Conservation (phyloP, 805 yeast species). For the Nakazawaea holstii region DNA sequence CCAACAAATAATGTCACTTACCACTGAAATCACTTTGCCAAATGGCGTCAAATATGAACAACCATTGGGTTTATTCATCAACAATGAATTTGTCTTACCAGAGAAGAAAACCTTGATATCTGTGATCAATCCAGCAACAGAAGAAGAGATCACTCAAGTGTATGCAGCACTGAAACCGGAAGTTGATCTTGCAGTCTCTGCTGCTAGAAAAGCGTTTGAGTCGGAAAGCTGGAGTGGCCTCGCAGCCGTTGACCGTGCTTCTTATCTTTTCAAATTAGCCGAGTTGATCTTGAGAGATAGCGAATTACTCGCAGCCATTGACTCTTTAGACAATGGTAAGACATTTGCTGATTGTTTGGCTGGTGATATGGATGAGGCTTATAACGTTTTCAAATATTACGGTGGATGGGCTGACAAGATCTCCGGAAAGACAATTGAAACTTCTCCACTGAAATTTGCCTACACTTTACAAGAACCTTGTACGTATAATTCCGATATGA, state of each 20-base stretch:
- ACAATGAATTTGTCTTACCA: constrained; percentile 57
- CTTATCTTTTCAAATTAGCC: constrained; percentile 45
- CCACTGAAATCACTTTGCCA: constrained; percentile 48
- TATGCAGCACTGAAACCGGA: constrained; percentile 53
- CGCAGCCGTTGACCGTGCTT: constrained; percentile 49
- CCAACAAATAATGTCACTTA: constrained; percentile 1
- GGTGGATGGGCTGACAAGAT: constrained; percentile 81
- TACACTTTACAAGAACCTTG: constrained; percentile 47
- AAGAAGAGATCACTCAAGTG: constrained; percentile 52
- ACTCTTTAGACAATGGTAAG: constrained; percentile 56
- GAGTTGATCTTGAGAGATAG: constrained; percentile 44
- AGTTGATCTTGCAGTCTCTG: constrained; percentile 61
- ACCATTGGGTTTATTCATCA: constrained; percentile 57
- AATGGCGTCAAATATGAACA: constrained; percentile 46
- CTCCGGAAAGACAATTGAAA: constrained; percentile 57
- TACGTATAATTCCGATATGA: too few species aligned
- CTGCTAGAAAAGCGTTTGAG: constrained; percentile 58
- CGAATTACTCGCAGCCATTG: constrained; percentile 46
- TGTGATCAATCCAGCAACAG: constrained; percentile 62
- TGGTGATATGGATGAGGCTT: constrained; percentile 47
- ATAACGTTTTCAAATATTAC: constrained; percentile 53
- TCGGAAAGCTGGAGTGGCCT: constrained; percentile 37
- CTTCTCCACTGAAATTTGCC: constrained; percentile 43
- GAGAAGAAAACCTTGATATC: constrained; percentile 51
- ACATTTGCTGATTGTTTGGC: constrained; percentile 39